Conservation (phyloP, 2,329 filamentous ascomycete species). For the Tolypocladium pustulatum region DNA sequence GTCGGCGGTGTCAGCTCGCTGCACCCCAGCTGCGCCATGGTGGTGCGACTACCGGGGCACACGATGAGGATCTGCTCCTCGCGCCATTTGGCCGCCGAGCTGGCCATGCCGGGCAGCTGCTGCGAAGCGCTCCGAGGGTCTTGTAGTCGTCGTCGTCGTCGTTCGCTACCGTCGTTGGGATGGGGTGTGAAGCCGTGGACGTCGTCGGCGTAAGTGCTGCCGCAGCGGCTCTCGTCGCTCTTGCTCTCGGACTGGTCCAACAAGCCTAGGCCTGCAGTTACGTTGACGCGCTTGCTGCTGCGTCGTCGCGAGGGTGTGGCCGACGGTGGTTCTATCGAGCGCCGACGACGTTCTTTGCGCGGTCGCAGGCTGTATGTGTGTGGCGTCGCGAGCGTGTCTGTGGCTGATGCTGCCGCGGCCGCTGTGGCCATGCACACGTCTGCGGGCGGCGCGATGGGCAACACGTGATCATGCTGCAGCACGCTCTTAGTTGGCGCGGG, state of each 20-base stretch:
- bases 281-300: neutral
- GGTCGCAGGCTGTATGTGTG: slow-evolving; percentile 12
- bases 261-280: neutral
- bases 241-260: neutral
- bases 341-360: slow-evolving; percentile 12
- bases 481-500: too few species aligned
- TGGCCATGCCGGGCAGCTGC: slow-evolving; percentile 34
- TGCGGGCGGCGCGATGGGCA: neutral
- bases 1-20: slow-evolving; percentile 86
- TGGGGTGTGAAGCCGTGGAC: neutral
- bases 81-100: slow-evolving; percentile 48
- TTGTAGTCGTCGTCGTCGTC: neutral
- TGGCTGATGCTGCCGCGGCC: neutral
- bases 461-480: neutral
- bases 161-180: neutral
- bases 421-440: slow-evolving; percentile 3
- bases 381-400: slow-evolving; percentile 11
- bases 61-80: slow-evolving; percentile 60
- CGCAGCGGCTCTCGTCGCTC: neutral
- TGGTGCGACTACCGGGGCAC: slow-evolving; percentile 78
- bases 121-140: neutral
- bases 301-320: slow-evolving; percentile 11
- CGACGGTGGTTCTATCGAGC: slow-evolving; percentile 4
- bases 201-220: neutral
- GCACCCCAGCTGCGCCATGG: slow-evolving; percentile 82